Evolutionary conservation across 805 yeast genomes (phyloP).

Genomic region (Monosporozyma aquatica): DNA sequence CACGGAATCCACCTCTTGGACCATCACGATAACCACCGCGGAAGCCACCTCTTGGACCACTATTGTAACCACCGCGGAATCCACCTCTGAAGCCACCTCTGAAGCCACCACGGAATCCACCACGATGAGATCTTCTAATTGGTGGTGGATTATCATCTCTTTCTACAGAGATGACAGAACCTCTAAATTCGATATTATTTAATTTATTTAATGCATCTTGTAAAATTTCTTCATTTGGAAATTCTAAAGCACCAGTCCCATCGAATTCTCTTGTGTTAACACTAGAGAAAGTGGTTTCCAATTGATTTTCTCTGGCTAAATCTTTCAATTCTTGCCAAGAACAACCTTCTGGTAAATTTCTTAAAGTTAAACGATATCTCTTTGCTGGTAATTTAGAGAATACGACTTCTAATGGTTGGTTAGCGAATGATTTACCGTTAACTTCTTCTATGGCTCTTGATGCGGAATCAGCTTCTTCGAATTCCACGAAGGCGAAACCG

Average conservation of each 20-base stretch:
- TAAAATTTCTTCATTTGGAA: slow-evolving; percentile 61
- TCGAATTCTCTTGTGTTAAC: slow-evolving; percentile 39
- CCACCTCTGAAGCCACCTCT: slow-evolving; percentile 32
- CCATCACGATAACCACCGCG: slow-evolving; percentile 36
- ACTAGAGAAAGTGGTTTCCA: slow-evolving; percentile 52
- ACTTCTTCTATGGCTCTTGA: slow-evolving; percentile 65
- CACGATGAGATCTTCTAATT: slow-evolving; percentile 39
- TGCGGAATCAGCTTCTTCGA: slow-evolving; percentile 63
- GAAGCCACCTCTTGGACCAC: slow-evolving; percentile 41
- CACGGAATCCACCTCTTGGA: slow-evolving; percentile 31
- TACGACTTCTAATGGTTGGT: slow-evolving; percentile 38
- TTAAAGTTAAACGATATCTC: slow-evolving; percentile 61
- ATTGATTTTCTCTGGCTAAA: slow-evolving; percentile 68
- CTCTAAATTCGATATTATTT: slow-evolving; percentile 64
- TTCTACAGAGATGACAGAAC: slow-evolving; percentile 61
- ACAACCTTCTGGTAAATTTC: slow-evolving; percentile 63
- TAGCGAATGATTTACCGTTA: slow-evolving; percentile 60
- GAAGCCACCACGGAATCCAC: slow-evolving; percentile 38
- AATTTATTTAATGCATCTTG: slow-evolving; percentile 64
- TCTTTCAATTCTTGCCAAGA: slow-evolving; percentile 90
- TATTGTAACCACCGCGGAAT: slow-evolving; percentile 35
- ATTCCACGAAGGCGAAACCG: slow-evolving; percentile 88
- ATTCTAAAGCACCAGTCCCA: slow-evolving; percentile 40
- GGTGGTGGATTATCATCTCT: slow-evolving; percentile 57
- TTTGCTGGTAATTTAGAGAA: slow-evolving; percentile 47